Evolutionary conservation across 345 rosid genomes (phyloP), one percentile per base, ranked within the genome.

Genomic region (Crucihimalaya himalaica): DNA sequence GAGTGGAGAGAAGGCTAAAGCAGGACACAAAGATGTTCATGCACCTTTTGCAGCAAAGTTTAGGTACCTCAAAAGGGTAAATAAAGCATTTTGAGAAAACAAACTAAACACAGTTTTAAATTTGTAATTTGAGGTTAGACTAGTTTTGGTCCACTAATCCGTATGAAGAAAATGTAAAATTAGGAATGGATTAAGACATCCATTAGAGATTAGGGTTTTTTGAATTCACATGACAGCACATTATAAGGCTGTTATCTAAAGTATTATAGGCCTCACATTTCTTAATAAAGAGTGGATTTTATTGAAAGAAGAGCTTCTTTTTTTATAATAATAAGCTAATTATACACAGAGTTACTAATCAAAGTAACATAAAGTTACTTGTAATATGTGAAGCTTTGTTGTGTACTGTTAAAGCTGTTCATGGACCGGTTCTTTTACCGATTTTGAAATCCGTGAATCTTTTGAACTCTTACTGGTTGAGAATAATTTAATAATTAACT

Each of bases 1-100:
- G 74, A 77, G 77, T 69, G 71, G 75, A 71, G 72, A 64, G 67
- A 63, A 70, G 51, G 71, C 70, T 42, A 76, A 61, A 69, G 57
- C 64, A 76, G 4, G 64, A 75, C 19, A 51, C 69, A 67, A 75
- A 68, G 66, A 64, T 67, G 80, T 70, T 70, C 58, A 77, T 64
- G 53, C 25, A 71, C 53, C 65, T 63, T 77, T 70, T 63, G 76
- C 76, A 63, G 80, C 80, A 77, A 77, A 59, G 72, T 77, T 77
- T 54, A 76, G 53, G 75, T 63, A 63, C 75, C 79, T 76, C 58
- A 76, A 76, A 76, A 69, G 79, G 12, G 70, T 62, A 72, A 60
- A 76, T 68, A 55, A 72, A 16, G 43, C 10, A 74, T 16, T 8
- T 66, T 46, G 31, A 39, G 28, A 55, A 32, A 15, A 57, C 25